phyloP scores from a whole-genome alignment of 2,329 filamentous ascomycete species.

The Exophiala dermatitidis region DNA sequence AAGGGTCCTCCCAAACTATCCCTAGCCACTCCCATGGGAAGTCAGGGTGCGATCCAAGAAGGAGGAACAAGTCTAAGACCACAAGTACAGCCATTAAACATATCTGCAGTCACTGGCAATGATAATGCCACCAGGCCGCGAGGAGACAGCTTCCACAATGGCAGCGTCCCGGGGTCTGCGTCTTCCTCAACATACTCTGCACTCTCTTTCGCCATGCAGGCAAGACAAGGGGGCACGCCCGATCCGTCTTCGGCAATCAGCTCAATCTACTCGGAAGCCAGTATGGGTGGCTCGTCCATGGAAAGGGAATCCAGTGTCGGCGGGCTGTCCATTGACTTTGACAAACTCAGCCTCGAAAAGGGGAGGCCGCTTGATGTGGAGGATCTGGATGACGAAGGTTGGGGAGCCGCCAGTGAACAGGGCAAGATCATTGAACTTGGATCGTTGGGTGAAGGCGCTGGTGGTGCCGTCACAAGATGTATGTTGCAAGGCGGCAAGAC shows the following conservation, averaged over 20 bases:
- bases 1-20: constrained; percentile 63
- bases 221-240: constrained; percentile 57
- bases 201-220: constrained; percentile 70
- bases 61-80: constrained; percentile 47
- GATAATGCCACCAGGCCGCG: constrained; percentile 75
- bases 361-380: constrained; percentile 82
- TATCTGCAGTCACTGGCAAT: constrained; percentile 45
- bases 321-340: constrained; percentile 66
- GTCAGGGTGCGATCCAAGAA: constrained; percentile 64
- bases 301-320: constrained; percentile 76
- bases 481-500: constrained; percentile 86
- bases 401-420: constrained; percentile 86
- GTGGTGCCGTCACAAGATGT: constrained; percentile 88
- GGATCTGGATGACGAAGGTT: constrained; percentile 88
- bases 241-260: constrained; percentile 86
- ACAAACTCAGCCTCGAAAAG: constrained; percentile 73
- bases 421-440: constrained; percentile 82
- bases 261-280: constrained; percentile 73
- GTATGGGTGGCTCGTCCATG: constrained; percentile 68
- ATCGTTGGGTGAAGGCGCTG: constrained; percentile 86
- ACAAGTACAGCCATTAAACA: constrained; percentile 48
- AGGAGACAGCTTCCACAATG: constrained; percentile 73
- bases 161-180: constrained; percentile 75
- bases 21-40: constrained; percentile 82
- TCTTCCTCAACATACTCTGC: constrained; percentile 81